phyloP scores from a whole-genome alignment of 176 grass and related monocot genomes.

The Stipa capillata region DNA sequence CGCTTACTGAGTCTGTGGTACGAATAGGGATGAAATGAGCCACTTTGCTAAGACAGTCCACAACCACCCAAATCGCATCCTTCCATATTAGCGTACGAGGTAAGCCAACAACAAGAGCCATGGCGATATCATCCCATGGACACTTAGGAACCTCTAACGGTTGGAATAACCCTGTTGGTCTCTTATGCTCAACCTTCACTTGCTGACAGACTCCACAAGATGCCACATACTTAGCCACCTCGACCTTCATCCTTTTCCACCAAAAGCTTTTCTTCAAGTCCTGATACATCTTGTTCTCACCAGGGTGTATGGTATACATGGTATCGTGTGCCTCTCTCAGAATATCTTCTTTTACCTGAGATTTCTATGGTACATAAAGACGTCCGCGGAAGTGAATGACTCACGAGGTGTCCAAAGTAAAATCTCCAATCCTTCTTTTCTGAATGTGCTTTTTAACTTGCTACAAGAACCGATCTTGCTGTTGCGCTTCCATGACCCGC shows the following conservation, averaged over 20 bases:
- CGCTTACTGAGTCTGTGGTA: background rate
- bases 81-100: background rate
- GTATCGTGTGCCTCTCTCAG: background rate
- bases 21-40: background rate
- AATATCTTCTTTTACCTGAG: background rate
- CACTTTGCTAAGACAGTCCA: background rate
- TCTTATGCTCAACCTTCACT: background rate
- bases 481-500: background rate
- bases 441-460: background rate
- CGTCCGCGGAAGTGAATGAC: too few species aligned
- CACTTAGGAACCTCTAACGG: background rate
- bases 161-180: background rate
- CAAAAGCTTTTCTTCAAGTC: background rate
- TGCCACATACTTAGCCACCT: background rate
- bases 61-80: background rate
- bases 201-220: background rate
- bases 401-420: background rate
- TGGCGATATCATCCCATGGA: background rate
- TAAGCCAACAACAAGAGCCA: background rate
- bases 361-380: background rate
- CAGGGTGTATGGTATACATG: background rate
- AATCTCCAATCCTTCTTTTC: background rate
- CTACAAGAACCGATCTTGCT: background rate
- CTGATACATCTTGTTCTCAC: background rate
- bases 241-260: background rate